phyloP scores from a whole-genome alignment of 495 filamentous ascomycete genomes.

The Aspergillus bertholletiae region DNA sequence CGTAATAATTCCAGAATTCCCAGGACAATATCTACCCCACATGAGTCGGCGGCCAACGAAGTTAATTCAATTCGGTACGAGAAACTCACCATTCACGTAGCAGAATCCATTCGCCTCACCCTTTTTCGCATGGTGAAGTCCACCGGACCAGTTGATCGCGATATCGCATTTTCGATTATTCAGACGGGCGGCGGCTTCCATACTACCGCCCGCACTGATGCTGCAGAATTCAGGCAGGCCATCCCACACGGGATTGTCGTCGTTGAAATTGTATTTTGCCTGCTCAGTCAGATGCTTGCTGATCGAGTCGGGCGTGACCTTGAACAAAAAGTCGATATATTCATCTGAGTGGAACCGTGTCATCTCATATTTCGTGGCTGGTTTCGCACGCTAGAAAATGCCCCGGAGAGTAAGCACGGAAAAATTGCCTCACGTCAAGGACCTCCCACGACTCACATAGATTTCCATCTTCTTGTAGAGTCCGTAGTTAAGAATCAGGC shows the following conservation, averaged over 20 bases:
- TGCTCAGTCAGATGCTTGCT: slow-evolving; percentile 88
- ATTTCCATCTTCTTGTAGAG: slow-evolving; percentile 99
- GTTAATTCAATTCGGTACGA: background rate
- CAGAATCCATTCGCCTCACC: slow-evolving; percentile 98
- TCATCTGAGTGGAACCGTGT: slow-evolving; percentile 99
- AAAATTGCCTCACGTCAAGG: background rate
- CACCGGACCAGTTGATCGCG: slow-evolving; percentile 98
- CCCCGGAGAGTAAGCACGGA: slow-evolving; percentile 11
- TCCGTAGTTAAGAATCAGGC: slow-evolving; percentile 97
- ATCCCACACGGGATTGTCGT: slow-evolving; percentile 97
- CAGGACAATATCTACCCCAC: slow-evolving; percentile 78
- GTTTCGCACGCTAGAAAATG: slow-evolving; percentile 78
- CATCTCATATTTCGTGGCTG: slow-evolving; percentile 94
- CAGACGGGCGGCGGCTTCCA: slow-evolving; percentile 91
- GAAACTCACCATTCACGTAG: slow-evolving; percentile 86
- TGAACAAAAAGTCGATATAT: slow-evolving; percentile 97
- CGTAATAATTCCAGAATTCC: slow-evolving; percentile 94
- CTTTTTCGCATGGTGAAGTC: slow-evolving; percentile 96
- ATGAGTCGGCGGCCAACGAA: slow-evolving; percentile 3
- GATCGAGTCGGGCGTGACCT: slow-evolving; percentile 98
- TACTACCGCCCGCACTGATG: slow-evolving; percentile 93
- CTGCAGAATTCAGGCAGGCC: slow-evolving; percentile 98
- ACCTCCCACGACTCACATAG: slow-evolving; percentile 64
- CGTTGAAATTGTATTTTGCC: slow-evolving; percentile 94
- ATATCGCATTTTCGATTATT: slow-evolving; percentile 95